phyloP scores from a whole-genome alignment of 768 basidiomycete species.

The Pholiota microspora region DNA sequence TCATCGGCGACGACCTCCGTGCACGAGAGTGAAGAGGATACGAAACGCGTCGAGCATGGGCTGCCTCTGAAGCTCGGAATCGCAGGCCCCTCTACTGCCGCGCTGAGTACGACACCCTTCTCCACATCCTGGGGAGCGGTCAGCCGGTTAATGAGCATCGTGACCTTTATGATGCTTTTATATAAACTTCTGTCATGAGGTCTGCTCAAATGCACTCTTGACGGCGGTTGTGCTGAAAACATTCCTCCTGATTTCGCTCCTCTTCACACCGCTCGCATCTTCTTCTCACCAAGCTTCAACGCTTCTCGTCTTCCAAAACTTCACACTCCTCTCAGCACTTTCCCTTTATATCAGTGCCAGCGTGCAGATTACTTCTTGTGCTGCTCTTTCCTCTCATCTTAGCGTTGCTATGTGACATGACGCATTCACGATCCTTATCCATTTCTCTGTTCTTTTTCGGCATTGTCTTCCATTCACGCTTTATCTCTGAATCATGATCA shows the following conservation, averaged over 20 bases:
- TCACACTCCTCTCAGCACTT: neutral
- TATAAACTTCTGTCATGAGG: slow-evolving; percentile 26
- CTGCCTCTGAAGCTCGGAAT: neutral
- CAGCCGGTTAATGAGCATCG: slow-evolving; percentile 24
- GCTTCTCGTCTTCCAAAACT: neutral
- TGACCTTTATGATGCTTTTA: slow-evolving; percentile 24
- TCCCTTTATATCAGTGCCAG: neutral
- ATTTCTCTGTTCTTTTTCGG: neutral
- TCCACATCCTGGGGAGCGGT: slow-evolving; percentile 23
- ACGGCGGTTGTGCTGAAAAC: neutral
- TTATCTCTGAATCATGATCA: neutral
- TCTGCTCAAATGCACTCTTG: neutral
- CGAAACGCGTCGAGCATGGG: neutral
- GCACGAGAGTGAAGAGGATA: neutral
- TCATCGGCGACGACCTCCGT: slow-evolving; percentile 1
- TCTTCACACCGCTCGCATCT: neutral
- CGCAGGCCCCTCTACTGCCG: neutral
- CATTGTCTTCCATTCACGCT: neutral
- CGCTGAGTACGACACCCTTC: slow-evolving; percentile 18
- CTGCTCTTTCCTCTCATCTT: neutral
- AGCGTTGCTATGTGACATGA: neutral
- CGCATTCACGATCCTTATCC: neutral
- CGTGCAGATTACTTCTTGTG: neutral
- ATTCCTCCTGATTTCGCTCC: too few species aligned
- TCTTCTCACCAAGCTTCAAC: neutral